These are phyloP conservation scores for Didymella pinodella DNA, from an alignment of 2,329 filamentous ascomycete genomes.

Conservation along the genomic window DNA sequence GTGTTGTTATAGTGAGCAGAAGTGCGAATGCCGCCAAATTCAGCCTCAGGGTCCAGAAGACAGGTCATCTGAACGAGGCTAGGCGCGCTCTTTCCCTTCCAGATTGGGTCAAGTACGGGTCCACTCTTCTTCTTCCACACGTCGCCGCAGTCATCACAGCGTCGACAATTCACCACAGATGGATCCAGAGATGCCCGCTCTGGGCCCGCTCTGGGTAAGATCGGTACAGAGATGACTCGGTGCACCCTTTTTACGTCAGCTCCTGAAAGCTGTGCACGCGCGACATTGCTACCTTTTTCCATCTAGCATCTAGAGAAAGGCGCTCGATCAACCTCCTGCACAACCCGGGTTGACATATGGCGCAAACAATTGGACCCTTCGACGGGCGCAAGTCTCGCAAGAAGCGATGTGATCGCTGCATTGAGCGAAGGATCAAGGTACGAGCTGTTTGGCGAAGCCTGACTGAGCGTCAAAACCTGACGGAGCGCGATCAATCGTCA, in stretches of 20 bases:
- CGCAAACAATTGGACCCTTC: slow-evolving; percentile 32
- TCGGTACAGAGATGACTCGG: background rate
- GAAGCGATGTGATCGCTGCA: slow-evolving; percentile 38
- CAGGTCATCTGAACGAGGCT: background rate
- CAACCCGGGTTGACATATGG: slow-evolving; percentile 14
- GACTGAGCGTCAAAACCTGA: background rate
- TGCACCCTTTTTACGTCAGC: too few relatives aligned
- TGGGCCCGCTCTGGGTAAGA: background rate
- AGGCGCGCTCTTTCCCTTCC: slow-evolving; percentile 4
- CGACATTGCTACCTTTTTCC: slow-evolving; percentile 11
- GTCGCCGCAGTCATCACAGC: background rate
- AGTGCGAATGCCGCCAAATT: background rate
- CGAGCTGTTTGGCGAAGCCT: background rate
- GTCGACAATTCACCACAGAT: background rate
- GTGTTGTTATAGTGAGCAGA: background rate
- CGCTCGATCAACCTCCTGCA: background rate
- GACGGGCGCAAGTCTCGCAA: slow-evolving; percentile 41
- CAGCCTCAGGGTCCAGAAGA: background rate
- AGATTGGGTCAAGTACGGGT: background rate
- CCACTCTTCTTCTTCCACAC: background rate
- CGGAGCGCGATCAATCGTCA: background rate
- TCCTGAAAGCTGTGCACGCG: background rate
- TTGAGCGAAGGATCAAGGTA: slow-evolving; percentile 40
- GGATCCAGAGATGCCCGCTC: background rate
- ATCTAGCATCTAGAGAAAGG: background rate